phyloP scores from a whole-genome alignment of 768 basidiomycete species.

The Nevesoporus exiguus region DNA sequence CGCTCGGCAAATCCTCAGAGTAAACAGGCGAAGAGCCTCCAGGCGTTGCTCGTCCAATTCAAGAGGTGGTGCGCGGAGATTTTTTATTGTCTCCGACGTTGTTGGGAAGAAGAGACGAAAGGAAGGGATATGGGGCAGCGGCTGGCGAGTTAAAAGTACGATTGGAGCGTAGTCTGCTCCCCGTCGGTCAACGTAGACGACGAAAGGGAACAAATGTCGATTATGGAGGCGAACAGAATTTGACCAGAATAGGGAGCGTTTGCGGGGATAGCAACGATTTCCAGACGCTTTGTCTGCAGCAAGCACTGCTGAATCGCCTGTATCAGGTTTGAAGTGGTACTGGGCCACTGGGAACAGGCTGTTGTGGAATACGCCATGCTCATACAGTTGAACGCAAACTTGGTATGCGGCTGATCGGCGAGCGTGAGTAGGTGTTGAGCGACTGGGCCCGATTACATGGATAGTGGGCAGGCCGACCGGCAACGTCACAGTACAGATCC shows the following conservation, averaged over 20 bases:
- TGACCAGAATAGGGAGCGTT: constrained; percentile 65
- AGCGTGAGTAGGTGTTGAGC: constrained; percentile 48
- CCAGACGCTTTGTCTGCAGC: constrained; percentile 35
- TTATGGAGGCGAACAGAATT: constrained; percentile 34
- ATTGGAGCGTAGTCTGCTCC: constrained; percentile 51
- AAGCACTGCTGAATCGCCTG: constrained; percentile 6
- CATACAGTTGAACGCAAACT: constrained; percentile 49
- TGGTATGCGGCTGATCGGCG: constrained; percentile 57
- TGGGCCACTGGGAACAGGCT: constrained; percentile 36
- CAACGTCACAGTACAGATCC: constrained; percentile 49
- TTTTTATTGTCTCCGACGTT: constrained; percentile 38
- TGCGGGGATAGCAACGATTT: constrained; percentile 53
- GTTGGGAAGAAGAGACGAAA: constrained; percentile 64
- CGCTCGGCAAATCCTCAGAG: constrained; percentile 57
- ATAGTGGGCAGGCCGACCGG: constrained; percentile 42
- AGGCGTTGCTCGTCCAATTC: constrained; percentile 44
- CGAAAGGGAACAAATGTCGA: constrained; percentile 33
- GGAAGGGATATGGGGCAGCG: constrained; percentile 53
- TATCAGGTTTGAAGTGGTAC: neutral
- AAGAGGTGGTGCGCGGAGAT: constrained; percentile 49
- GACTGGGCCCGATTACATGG: constrained; percentile 42
- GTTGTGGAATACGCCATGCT: constrained; percentile 50
- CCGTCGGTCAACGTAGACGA: constrained; percentile 36
- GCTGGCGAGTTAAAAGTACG: constrained; percentile 61
- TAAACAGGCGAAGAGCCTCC: constrained; percentile 54